Evolutionary conservation across 352 stramenopile species (phyloP), one percentile per base, ranked within the genome.

Genomic region (Albugo laibachii): DNA sequence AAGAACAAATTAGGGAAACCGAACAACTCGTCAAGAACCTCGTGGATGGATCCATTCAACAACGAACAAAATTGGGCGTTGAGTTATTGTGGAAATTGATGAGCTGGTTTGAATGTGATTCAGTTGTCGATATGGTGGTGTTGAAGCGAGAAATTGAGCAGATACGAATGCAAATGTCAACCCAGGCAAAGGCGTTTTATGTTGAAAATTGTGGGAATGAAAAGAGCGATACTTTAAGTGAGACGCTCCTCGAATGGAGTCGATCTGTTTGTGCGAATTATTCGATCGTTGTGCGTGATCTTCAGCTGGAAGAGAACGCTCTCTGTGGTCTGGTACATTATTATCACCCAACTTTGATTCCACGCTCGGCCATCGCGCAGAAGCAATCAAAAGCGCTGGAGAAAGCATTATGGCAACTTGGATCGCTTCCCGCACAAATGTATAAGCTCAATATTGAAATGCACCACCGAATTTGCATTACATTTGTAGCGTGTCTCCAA

Each of bases 261-360:
- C 75, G 92, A 45, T 71, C 75, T 2, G 83, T 97, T 1, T 97
- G 86, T 45, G 78, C 84, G 5, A 85, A 83, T 52, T 97, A 96
- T 48, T 65, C 2, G 53, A 52, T 11, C 87, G 97, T 55, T 96
- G 96, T 49, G 93, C 89, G 1, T 60, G 55, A 0, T 97, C 85
- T 13, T 97, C 97, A 65, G 80, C 84, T 14, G 91, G 24, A 97
- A 45, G 93, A 92, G 6, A 83, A 74, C 20, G 87, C 66, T 12
- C 56, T 97, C 20, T 97, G 92, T 56, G 79, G 94, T 18, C 59
- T 98, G 16, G 56, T 98, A 21, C 88, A 97, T 56, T 96, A 96
- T 59, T 98, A 98, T 51, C 91, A 97, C 53, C 93, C 93, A 4
- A 76, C 78, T 56, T 55, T 97, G 8, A 47, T 97, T 11, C 61